Evolutionary conservation across 140 eudicot genomes (phyloP).

Genomic region (Erigeron philadelphicus): DNA sequence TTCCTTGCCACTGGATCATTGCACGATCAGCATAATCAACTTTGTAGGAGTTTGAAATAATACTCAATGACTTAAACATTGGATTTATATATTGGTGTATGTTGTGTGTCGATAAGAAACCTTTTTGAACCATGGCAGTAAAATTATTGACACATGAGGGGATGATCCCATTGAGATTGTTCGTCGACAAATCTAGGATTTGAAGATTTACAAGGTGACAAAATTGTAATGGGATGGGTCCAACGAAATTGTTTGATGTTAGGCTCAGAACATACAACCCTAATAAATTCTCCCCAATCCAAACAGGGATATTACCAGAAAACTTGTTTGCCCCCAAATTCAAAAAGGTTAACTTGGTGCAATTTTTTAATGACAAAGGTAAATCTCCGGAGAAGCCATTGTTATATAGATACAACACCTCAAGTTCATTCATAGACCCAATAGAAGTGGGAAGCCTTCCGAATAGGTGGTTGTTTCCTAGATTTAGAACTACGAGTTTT

Average conservation of each 20-base stretch:
- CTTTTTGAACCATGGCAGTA: constrained; percentile 21
- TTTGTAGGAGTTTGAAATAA: neutral
- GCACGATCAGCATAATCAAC: constrained; percentile 6
- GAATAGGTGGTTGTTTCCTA: constrained; percentile 27
- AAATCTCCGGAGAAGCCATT: constrained; percentile 28
- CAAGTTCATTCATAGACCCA: constrained; percentile 11
- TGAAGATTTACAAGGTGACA: constrained; percentile 28
- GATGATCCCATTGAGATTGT: constrained; percentile 34
- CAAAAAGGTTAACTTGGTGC: neutral
- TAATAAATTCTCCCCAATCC: constrained; percentile 33
- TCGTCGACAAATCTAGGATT: constrained; percentile 36
- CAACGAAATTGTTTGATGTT: constrained; percentile 29
- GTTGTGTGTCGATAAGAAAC: neutral
- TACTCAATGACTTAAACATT: rapidly evolving
- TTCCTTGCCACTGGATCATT: constrained; percentile 25
- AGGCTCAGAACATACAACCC: constrained; percentile 25
- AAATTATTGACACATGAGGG: constrained; percentile 40
- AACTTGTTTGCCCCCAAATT: constrained; percentile 24
- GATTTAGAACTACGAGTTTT: constrained; percentile 24
- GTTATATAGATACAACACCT: constrained; percentile 22
- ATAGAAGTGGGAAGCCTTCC: constrained; percentile 32
- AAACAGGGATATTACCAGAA: constrained; percentile 29
- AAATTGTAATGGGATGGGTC: constrained; percentile 35
- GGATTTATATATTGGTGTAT: neutral
- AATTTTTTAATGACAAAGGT: constrained; percentile 22